Evolutionary conservation across 1,139 yeast species (phyloP), one percentile per base, ranked within the genome.

Genomic region (Blastobotrys buckinghamii): DNA sequence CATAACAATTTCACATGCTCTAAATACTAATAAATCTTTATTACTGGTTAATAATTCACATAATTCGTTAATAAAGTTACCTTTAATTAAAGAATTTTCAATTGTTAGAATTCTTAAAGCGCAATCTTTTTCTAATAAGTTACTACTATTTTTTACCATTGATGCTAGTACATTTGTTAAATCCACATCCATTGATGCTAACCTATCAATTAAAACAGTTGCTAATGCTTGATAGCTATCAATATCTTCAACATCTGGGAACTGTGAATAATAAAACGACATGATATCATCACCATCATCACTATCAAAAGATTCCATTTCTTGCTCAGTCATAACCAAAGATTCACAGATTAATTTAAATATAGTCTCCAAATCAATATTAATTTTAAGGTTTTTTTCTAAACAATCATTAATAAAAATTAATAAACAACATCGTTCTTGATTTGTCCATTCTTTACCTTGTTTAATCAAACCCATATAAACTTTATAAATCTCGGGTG

Each of bases 401-500:
- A 24, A 29, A 47, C 55, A 32, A 41, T 45, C 26, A 29, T 17
- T 26, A 34, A 54, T 45, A 38, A 51, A 54, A 27, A 44, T 17
- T 27, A 50, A 34, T 19, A 54, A 43, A 29, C 41, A 39, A 30
- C 49, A 44, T 24, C 30, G 20, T 35, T 44, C 45, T 36, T 47
- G 45, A 27, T 20, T 10, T 19, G 24, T 22, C 47, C 44, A 29
- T 36, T 35, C n/a, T 32, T 13, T n/a, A 16, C 41, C 34, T 22
- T 17, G 44, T 27, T 32, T 20, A 2, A 15, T 12, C n/a, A 6
- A 37, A 17, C 15, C 22, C 16, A 13, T 15, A 34, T 29, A 52
- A 32, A 46, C 43, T 20, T 48, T 42, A 32, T 50, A 48, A 22
- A 55, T 47, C 24, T 40, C 52, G 2, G 57, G 55, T 2, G 53